A percentile compares a stretch with the other conserved stretches of the same genome.
Conservation (phyloP, 768 basidiomycete species). For the Pleurotus tuoliensis region DNA sequence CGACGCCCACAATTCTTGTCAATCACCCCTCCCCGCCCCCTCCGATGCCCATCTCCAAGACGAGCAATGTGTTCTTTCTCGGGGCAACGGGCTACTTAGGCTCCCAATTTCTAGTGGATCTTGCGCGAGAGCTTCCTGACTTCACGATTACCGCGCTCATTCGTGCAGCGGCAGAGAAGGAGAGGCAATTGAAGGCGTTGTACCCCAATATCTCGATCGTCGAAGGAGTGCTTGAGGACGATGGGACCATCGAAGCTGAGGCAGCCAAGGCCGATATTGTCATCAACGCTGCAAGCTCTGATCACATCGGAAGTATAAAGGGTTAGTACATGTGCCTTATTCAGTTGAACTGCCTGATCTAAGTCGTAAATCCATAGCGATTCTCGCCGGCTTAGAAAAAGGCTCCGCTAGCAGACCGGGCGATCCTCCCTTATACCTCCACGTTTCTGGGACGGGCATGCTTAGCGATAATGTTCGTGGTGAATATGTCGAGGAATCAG, state of each 20-base stretch:
- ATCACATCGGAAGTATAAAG: slow-evolving; percentile 29
- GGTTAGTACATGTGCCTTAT: slow-evolving; percentile 17
- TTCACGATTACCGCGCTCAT: slow-evolving; percentile 32
- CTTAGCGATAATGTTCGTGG: slow-evolving; percentile 36
- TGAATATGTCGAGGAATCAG: slow-evolving; percentile 23
- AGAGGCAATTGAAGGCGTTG: slow-evolving; percentile 23
- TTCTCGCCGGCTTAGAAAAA: slow-evolving; percentile 33
- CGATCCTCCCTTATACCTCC: slow-evolving; percentile 38
- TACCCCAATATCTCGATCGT: slow-evolving; percentile 30
- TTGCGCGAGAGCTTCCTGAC: slow-evolving; percentile 28
- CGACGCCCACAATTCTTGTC: no score
- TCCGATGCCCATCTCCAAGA: background rate
- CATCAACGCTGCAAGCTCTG: slow-evolving; percentile 38
- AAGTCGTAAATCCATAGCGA: slow-evolving; percentile 21
- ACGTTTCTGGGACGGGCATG: slow-evolving; percentile 39
- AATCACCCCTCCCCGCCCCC: background rate
- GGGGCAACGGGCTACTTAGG: slow-evolving; percentile 43
- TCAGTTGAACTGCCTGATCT: background rate
- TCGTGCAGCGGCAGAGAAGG: slow-evolving; percentile 26
- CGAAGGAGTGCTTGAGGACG: slow-evolving; percentile 35
- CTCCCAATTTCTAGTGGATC: slow-evolving; percentile 31
- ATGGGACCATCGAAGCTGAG: slow-evolving; percentile 28
- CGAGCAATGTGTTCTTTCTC: slow-evolving; percentile 31
- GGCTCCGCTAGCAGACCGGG: slow-evolving; percentile 29
- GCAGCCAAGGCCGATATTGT: slow-evolving; percentile 32